Evolutionary conservation across 2,329 filamentous ascomycete species (phyloP).

Genomic region (Mycosphaerella sp.): DNA sequence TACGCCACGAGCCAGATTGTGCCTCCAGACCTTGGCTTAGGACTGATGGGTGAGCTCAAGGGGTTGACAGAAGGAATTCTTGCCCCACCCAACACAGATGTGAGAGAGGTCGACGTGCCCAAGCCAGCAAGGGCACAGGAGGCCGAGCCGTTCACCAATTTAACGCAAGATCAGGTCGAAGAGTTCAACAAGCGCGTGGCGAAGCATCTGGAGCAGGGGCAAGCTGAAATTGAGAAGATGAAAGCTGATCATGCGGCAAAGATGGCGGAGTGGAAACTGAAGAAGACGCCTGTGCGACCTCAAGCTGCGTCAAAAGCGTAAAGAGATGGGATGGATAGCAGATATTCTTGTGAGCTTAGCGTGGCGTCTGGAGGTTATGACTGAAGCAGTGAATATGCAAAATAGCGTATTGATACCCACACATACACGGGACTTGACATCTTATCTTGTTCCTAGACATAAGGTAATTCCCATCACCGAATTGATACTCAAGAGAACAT

Average conservation of each 20-base stretch:
- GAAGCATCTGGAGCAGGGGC: constrained; percentile 64
- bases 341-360: too few relatives aligned
- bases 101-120: constrained; percentile 21
- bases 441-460: too few relatives aligned
- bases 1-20: constrained; percentile 80
- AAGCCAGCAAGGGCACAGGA: constrained; percentile 42
- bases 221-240: constrained; percentile 78
- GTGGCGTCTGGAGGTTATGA: too few relatives aligned
- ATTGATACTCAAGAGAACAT: too few relatives aligned
- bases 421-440: too few relatives aligned
- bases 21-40: constrained; percentile 79
- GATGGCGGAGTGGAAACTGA: constrained; percentile 43
- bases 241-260: constrained; percentile 70
- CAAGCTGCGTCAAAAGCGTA: too few relatives aligned
- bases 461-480: too few relatives aligned
- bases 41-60: constrained; percentile 69
- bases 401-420: too few relatives aligned
- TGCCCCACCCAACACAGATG: constrained; percentile 47
- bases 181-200: constrained; percentile 76
- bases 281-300: too few relatives aligned
- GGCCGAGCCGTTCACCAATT: constrained; percentile 51
- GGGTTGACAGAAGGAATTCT: constrained; percentile 80
- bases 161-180: constrained; percentile 71
- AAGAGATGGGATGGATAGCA: too few relatives aligned
- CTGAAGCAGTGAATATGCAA: too few relatives aligned